phyloP scores from a whole-genome alignment of 2,329 filamentous ascomycete species.

The Hymenoscyphus linearis region DNA sequence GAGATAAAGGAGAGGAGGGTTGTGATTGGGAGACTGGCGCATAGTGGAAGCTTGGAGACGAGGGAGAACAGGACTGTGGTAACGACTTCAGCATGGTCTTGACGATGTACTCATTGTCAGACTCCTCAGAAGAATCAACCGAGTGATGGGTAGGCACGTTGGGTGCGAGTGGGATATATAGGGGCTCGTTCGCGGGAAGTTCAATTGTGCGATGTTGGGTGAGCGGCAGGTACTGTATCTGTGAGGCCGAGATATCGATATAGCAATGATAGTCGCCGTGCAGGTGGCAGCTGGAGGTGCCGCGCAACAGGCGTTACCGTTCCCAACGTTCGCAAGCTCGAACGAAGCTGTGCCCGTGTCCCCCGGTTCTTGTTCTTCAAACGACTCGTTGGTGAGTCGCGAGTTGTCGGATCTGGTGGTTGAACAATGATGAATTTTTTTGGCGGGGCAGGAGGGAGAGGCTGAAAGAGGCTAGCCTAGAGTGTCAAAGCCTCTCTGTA shows the following conservation, averaged over 20 bases:
- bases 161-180: neutral
- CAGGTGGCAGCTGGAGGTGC: neutral
- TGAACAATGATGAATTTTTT: slow-evolving; percentile 2
- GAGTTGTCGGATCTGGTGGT: neutral
- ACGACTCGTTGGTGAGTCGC: neutral
- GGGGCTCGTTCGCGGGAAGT: neutral
- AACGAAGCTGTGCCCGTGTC: neutral
- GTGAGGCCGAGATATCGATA: neutral
- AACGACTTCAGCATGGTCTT: slow-evolving; percentile 30
- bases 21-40: slow-evolving; percentile 23
- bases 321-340: neutral
- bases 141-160: neutral
- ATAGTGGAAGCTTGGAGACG: slow-evolving; percentile 29
- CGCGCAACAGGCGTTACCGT: neutral
- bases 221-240: neutral
- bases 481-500: neutral
- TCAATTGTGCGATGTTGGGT: neutral
- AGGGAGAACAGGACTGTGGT: slow-evolving; percentile 24
- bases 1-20: slow-evolving; percentile 23
- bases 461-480: slow-evolving; percentile 1
- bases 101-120: slow-evolving; percentile 8
- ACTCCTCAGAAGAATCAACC: neutral
- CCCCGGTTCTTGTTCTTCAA: neutral
- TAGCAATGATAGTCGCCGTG: neutral
- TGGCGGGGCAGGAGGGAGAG: neutral